Conservation (phyloP, 257 asterid species). For the Solanum paucissectum region DNA sequence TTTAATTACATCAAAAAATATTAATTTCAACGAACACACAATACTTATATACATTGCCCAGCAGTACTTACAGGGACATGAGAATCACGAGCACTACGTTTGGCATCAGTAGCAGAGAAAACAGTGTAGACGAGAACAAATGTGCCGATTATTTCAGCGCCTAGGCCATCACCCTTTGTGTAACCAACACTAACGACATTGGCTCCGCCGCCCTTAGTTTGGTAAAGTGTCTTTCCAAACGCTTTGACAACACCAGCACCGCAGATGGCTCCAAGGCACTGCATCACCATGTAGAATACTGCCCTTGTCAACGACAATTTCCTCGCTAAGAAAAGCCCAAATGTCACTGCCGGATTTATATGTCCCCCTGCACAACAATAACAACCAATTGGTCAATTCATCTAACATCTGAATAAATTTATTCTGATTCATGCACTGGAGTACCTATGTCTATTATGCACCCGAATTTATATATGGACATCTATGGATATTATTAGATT, state of each 20-base stretch:
- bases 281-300: conserved; percentile 27
- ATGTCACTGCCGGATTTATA: conserved; percentile 31
- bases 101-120: conserved; percentile 32
- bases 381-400: not conserved
- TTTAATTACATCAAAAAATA: not conserved
- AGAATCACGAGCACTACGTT: conserved; percentile 31
- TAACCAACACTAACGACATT: conserved; percentile 16
- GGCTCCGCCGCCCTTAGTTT: conserved; percentile 22
- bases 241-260: conserved; percentile 31
- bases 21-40: not conserved
- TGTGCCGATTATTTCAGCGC: conserved; percentile 30
- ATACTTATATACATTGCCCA: not conserved
- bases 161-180: conserved; percentile 30
- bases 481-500: no score
- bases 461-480: no score
- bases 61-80: conserved; percentile 26
- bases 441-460: no score
- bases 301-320: conserved; percentile 28
- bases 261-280: conserved; percentile 31
- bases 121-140: conserved; percentile 35
- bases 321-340: conserved; percentile 28
- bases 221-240: conserved; percentile 11
- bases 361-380: conserved; percentile 18
- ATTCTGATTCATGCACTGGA: no score
- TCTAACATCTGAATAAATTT: not conserved